These are phyloP conservation scores for Aegilops sharonensis DNA, from an alignment of 176 grass and related monocot genomes.

Conservation along the genomic window DNA sequence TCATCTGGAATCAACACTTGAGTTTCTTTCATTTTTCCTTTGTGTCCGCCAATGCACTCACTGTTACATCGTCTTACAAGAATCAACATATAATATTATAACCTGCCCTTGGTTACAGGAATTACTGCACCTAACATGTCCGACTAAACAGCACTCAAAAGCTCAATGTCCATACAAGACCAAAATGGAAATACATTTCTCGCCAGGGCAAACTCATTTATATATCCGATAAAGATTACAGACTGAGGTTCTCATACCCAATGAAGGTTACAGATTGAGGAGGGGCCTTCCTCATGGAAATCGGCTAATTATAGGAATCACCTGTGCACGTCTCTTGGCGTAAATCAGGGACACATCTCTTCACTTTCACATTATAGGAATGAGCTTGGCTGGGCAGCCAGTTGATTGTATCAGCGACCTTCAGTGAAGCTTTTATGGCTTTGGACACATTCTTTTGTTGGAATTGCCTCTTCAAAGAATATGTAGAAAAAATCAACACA, in stretches of 20 bases:
- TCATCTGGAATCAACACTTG: background rate
- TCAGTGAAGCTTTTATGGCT: conserved; percentile 23
- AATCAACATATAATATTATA: conserved; percentile 9
- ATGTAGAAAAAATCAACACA: conserved; percentile 31
- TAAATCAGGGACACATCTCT: conserved; percentile 35
- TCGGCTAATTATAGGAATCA: conserved; percentile 16
- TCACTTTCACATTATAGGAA: conserved; percentile 22
- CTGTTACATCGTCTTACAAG: conserved; percentile 26
- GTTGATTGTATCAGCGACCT: conserved; percentile 15
- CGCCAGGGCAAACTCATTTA: conserved; percentile 4
- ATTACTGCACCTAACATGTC: conserved; percentile 26
- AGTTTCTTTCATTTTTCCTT: background rate
- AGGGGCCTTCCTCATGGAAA: conserved; percentile 28
- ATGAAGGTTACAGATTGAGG: conserved; percentile 29
- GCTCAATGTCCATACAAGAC: conserved; percentile 3
- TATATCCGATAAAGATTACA: background rate
- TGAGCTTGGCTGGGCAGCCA: conserved; percentile 7
- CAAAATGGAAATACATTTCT: background rate
- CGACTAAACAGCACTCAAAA: conserved; percentile 35
- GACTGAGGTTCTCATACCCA: conserved; percentile 1
- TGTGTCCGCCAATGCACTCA: background rate
- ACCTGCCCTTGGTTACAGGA: conserved; percentile 36
- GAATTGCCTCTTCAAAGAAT: conserved; percentile 38
- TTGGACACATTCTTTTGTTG: conserved; percentile 18
- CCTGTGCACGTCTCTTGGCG: background rate